phyloP scores from a whole-genome alignment of 2,329 filamentous ascomycete genomes.

The Tolypocladium ovalisporum region DNA sequence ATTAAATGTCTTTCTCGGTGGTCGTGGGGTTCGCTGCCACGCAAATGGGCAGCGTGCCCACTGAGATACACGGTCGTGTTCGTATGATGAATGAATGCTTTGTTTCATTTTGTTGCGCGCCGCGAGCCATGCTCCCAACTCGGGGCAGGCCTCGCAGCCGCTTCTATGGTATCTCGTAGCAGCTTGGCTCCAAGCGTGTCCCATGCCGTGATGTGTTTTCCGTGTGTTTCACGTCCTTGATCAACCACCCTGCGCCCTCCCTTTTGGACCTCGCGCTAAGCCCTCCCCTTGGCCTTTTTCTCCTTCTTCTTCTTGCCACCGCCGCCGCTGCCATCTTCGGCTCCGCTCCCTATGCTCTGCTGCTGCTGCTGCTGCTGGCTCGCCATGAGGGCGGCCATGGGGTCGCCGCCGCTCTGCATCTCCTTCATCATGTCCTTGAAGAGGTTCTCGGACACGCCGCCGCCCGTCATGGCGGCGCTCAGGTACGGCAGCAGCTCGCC shows the following conservation, averaged over 20 bases:
- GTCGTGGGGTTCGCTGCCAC: neutral
- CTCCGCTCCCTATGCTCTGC: constrained; percentile 2
- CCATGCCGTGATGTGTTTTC: neutral
- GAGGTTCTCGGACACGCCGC: constrained; percentile 87
- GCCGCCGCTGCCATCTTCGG: constrained; percentile 15
- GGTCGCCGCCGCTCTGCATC: constrained; percentile 51
- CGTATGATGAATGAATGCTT: neutral
- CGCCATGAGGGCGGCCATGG: constrained; percentile 32
- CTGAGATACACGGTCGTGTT: neutral
- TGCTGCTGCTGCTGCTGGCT: constrained; percentile 12
- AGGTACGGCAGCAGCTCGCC: constrained; percentile 74
- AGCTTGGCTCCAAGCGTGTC: neutral
- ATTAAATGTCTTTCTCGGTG: neutral
- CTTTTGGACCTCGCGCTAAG: constrained; percentile 8
- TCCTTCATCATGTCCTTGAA: constrained; percentile 96
- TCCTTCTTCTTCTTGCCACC: constrained; percentile 34
- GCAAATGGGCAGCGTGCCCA: neutral
- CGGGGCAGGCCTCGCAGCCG: neutral
- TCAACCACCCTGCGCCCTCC: neutral
- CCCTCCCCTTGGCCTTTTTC: constrained; percentile 34
- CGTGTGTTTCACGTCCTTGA: neutral
- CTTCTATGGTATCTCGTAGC: neutral
- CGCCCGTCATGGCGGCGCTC: constrained; percentile 81
- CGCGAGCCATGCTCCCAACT: neutral
- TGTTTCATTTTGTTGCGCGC: neutral